Evolutionary conservation across 495 filamentous ascomycete species (phyloP).

Genomic region (Penicillium daleae): DNA sequence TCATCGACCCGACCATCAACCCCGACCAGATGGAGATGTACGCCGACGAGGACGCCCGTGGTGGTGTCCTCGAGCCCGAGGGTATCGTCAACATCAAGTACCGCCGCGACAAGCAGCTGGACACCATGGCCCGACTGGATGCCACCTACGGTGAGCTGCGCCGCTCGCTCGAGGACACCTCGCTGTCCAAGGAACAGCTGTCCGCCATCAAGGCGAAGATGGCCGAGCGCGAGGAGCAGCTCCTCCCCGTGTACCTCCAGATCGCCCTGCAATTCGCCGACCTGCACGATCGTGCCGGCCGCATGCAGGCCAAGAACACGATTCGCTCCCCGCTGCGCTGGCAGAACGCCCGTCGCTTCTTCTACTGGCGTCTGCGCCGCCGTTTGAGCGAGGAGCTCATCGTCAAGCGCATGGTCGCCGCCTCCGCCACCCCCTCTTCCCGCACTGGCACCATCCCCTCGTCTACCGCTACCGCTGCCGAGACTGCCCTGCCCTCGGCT

Average conservation of each 20-base stretch:
- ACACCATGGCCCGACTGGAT: slow-evolving; percentile 96
- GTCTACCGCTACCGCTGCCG: slow-evolving; percentile 19
- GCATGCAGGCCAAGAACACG: slow-evolving; percentile 96
- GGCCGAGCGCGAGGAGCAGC: slow-evolving; percentile 81
- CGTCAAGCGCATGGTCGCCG: slow-evolving; percentile 78
- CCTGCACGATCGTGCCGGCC: slow-evolving; percentile 93
- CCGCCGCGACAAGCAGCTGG: slow-evolving; percentile 93
- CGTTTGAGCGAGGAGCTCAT: slow-evolving; percentile 96
- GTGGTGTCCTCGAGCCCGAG: slow-evolving; percentile 96
- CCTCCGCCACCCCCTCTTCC: slow-evolving; percentile 42
- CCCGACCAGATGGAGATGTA: slow-evolving; percentile 98
- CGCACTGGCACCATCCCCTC: slow-evolving; percentile 36
- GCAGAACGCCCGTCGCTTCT: slow-evolving; percentile 93
- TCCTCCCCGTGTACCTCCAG: slow-evolving; percentile 91
- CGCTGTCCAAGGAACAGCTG: slow-evolving; percentile 71
- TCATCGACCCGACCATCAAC: slow-evolving; percentile 98
- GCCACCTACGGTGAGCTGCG: slow-evolving; percentile 79
- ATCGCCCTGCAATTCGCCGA: slow-evolving; percentile 95
- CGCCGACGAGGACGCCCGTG: slow-evolving; percentile 92
- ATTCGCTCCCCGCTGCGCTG: slow-evolving; percentile 84
- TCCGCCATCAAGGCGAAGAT: slow-evolving; percentile 82
- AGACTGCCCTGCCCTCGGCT: slow-evolving; percentile 29
- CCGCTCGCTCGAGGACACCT: slow-evolving; percentile 69
- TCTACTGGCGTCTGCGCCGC: slow-evolving; percentile 99
- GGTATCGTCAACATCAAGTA: slow-evolving; percentile 99